Evolutionary conservation across 2,329 filamentous ascomycete genomes (phyloP).

Genomic region (Geosmithia flava): DNA sequence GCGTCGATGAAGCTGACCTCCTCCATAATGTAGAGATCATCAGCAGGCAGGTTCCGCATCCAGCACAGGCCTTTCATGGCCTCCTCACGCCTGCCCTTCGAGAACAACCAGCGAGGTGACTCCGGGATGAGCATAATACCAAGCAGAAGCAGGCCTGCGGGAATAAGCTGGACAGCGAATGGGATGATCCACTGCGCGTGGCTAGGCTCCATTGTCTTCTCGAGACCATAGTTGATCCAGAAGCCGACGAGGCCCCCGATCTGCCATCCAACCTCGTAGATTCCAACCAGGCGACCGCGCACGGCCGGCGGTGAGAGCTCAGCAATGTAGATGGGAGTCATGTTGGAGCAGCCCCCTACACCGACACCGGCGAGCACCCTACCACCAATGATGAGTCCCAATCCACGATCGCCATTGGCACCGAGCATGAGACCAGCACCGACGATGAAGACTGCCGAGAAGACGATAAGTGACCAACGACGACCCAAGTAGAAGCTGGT

Average conservation of each 20-base stretch:
- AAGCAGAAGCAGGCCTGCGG: conserved; percentile 41
- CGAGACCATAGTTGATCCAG: conserved; percentile 55
- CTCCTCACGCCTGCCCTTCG: conserved; percentile 45
- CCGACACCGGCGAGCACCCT: conserved; percentile 52
- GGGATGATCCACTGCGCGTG: conserved; percentile 52
- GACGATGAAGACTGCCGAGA: conserved; percentile 51
- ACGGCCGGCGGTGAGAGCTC: conserved; percentile 50
- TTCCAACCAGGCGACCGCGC: conserved; percentile 50
- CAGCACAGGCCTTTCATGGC: conserved; percentile 48
- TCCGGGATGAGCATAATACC: conserved; percentile 39
- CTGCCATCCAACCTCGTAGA: conserved; percentile 57
- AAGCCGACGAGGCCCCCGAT: conserved; percentile 51
- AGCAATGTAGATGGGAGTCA: conserved; percentile 51
- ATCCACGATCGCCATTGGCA: conserved; percentile 32
- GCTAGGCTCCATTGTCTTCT: conserved; percentile 30
- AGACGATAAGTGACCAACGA: conserved; percentile 49
- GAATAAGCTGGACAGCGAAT: conserved; percentile 55
- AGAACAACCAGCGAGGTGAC: conserved; percentile 59
- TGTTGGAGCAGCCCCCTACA: conserved; percentile 49
- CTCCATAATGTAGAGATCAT: conserved; percentile 57
- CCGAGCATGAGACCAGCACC: conserved; percentile 65
- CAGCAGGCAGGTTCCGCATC: conserved; percentile 45
- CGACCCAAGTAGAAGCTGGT: conserved; percentile 57
- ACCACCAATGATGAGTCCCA: conserved; percentile 52
- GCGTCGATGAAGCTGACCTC: conserved; percentile 60